A percentile compares a stretch with the other conserved stretches of the same genome.
Evolutionary conservation across 2,329 filamentous ascomycete genomes (phyloP).

Genomic region (Cercospora berteroae): DNA sequence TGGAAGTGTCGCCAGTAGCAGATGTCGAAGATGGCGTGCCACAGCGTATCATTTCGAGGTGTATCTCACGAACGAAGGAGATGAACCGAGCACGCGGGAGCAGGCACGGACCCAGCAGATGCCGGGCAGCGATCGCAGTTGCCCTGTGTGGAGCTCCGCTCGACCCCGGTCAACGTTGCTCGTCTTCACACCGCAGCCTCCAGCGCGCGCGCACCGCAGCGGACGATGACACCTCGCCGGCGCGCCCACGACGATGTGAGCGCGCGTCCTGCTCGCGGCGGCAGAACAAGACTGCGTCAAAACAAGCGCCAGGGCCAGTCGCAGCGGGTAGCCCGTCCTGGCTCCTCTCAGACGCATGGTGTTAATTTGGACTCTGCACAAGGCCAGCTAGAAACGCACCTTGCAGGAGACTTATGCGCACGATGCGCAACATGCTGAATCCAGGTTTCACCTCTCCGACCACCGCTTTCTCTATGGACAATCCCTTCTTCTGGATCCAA

Average conservation of each 20-base stretch:
- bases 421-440: slow-evolving; percentile 18
- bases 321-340: slow-evolving; percentile 6
- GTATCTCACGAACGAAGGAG: background rate
- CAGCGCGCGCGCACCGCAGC: background rate
- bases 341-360: slow-evolving; percentile 9
- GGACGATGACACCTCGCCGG: background rate
- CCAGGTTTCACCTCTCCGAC: slow-evolving; percentile 29
- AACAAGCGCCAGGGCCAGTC: slow-evolving; percentile 7
- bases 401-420: slow-evolving; percentile 22
- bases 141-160: background rate
- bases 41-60: background rate
- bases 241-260: background rate
- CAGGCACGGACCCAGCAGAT: background rate
- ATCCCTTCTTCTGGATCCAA: slow-evolving; percentile 22
- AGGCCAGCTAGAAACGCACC: slow-evolving; percentile 18
- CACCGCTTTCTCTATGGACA: slow-evolving; percentile 26
- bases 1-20: background rate
- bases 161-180: background rate
- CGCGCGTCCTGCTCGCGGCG: background rate
- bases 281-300: background rate
- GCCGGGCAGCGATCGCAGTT: background rate
- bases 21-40: background rate
- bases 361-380: slow-evolving; percentile 19
- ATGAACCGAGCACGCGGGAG: background rate
- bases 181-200: background rate